Percentiles rank a stretch among this genome's conserved stretches.
Conservation (phyloP, 2,329 filamentous ascomycete genomes). For the Erysiphe pulchra region DNA sequence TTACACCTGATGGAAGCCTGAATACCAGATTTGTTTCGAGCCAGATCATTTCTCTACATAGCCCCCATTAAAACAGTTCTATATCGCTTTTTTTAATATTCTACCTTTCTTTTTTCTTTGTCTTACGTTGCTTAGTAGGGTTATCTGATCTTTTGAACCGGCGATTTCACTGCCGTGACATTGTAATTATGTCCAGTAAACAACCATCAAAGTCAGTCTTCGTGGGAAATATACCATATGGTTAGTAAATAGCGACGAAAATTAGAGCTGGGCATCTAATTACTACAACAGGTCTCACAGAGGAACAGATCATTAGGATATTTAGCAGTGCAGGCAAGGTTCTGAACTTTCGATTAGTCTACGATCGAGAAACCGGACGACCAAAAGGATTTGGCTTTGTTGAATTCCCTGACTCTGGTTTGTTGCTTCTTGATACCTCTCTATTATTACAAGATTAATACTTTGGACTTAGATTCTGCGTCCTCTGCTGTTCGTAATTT, state of each 20-base stretch:
- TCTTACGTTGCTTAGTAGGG: too few relatives aligned
- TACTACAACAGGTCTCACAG: conserved; percentile 47
- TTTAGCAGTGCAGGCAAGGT: conserved; percentile 80
- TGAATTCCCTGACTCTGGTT: conserved; percentile 80
- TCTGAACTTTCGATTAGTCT: conserved; percentile 74
- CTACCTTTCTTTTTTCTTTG: too few relatives aligned
- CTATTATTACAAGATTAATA: conserved; percentile 1
- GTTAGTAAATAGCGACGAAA: conserved; percentile 18
- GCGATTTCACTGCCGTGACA: too few relatives aligned
- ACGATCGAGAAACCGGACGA: conserved; percentile 81
- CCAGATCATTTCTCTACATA: too few relatives aligned
- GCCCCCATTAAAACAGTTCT: too few relatives aligned
- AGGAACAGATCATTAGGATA: conserved; percentile 87
- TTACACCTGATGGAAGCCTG: too few relatives aligned
- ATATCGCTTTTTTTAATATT: too few relatives aligned
- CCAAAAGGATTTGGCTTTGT: conserved; percentile 95
- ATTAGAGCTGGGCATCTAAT: neutral
- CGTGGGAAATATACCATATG: conserved; percentile 69
- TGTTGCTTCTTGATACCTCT: neutral
- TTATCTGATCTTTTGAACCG: too few relatives aligned
- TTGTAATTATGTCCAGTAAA: conserved; percentile 31
- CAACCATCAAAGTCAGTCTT: conserved; percentile 59
- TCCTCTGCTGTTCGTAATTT: conserved; percentile 86
- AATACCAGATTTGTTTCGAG: too few relatives aligned
- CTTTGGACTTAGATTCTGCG: conserved; percentile 34